Evolutionary conservation across 2,329 filamentous ascomycete species (phyloP).

Genomic region (Aspergillus sp.): DNA sequence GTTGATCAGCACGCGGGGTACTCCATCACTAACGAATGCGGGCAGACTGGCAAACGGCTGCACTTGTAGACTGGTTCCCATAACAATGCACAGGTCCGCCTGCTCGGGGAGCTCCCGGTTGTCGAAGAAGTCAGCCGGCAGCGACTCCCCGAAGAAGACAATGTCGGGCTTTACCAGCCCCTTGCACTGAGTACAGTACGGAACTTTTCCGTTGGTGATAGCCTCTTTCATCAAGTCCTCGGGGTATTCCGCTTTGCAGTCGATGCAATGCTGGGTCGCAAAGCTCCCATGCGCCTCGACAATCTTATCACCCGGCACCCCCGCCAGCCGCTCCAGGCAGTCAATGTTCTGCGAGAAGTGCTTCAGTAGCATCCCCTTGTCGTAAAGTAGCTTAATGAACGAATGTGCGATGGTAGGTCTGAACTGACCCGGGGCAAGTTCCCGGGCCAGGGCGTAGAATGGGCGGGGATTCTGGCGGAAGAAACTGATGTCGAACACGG

Average conservation of each 20-base stretch:
- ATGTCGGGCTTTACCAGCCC: constrained; percentile 92
- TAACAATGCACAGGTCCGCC: constrained; percentile 78
- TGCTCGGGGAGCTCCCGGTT: constrained; percentile 57
- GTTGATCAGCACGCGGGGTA: constrained; percentile 84
- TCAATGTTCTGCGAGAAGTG: constrained; percentile 98
- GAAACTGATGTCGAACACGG: constrained; percentile 90
- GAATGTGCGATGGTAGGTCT: constrained; percentile 85
- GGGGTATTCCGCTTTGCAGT: constrained; percentile 74
- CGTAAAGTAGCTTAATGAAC: constrained; percentile 79
- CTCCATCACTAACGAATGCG: constrained; percentile 58
- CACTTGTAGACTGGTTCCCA: constrained; percentile 86
- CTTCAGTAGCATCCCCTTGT: constrained; percentile 77
- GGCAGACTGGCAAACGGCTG: constrained; percentile 88
- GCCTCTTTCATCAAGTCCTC: constrained; percentile 72
- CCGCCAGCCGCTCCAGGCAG: constrained; percentile 84
- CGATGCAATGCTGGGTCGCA: constrained; percentile 85
- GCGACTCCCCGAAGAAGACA: constrained; percentile 83
- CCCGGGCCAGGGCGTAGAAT: constrained; percentile 89
- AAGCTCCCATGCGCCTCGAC: constrained; percentile 96
- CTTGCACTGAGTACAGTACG: constrained; percentile 69
- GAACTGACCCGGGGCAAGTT: constrained; percentile 89
- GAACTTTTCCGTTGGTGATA: constrained; percentile 68
- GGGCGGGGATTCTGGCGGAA: constrained; percentile 82
- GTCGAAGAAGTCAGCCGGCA: constrained; percentile 67
- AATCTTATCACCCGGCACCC: constrained; percentile 77